Base-by-base conservation (phyloP, 164 flowering plant genomes). In the Aristolochia fimbriata region DNA sequence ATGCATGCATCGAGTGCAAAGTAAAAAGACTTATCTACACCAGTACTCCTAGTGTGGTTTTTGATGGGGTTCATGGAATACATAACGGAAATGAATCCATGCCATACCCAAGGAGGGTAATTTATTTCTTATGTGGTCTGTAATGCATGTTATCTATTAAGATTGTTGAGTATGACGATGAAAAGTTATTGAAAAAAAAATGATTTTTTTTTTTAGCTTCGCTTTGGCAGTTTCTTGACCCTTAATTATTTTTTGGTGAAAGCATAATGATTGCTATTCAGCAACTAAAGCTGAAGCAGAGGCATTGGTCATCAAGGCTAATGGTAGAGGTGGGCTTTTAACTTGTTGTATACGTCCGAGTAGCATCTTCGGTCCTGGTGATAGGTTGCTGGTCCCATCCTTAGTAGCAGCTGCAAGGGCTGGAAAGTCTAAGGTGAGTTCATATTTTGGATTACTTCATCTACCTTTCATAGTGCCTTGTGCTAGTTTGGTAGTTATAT, bases 311-410 rank as follows among this genome's bases (percentile, higher is more conserved):
- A 59, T 86, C 46, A 85, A 86, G 74, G 57, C 96, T 56, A 94
- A 90, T 73, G 87, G 93, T 33, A 65, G 9, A n/a, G 71, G 79
- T 68, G 99, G 97, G 41, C 93, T 94, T 67, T 68, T 86, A 46
- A 94, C 99, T 9, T 94, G 99, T 71, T 80, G 95, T 73, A 82
- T 94, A 68, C 87, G 99, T 31, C 99, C 99, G 48, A 91, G 99
- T 77, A 80, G 96, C 70, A 86, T 93, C 68, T 93, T 93, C 78
- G 99, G 99, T 57, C 99, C 99, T 66, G 96, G 97, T 61, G 99
- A 93, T 75, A 83, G 51, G 73, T 73, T 93, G 73, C 68, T 93
- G 65, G 91, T 90, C 70, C 99, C 99, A 63, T 86, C 97, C 62
- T 66, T 93, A 50, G 89, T 88, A 59, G 63, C 74, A 75, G 94